These are phyloP conservation scores for Eremothecium gossypii DNA, from an alignment of 1,139 yeast genomes.

Conservation along the genomic window DNA sequence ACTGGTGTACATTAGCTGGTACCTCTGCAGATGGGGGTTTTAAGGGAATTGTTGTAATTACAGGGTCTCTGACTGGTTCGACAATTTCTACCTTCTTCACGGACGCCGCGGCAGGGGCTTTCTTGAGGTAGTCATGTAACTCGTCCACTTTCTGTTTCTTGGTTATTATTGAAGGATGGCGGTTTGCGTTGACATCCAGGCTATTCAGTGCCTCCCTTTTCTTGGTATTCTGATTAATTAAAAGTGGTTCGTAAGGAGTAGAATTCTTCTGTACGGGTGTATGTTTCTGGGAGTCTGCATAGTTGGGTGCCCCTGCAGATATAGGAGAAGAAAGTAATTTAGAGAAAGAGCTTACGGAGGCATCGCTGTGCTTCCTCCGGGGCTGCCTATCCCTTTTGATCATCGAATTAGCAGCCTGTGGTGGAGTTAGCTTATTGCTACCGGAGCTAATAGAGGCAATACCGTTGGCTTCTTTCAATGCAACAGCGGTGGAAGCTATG, in stretches of 20 bases:
- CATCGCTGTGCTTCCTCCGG: slow-evolving; percentile 14
- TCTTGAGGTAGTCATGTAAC: slow-evolving; percentile 3
- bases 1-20: slow-evolving; percentile 4
- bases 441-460: neutral
- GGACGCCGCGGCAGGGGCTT: slow-evolving; percentile 1
- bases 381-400: slow-evolving; percentile 10
- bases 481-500: neutral
- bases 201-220: slow-evolving; percentile 25
- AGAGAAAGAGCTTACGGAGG: slow-evolving; percentile 10
- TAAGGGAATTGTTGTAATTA: slow-evolving; percentile 5
- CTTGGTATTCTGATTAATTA: slow-evolving; percentile 5
- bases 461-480: neutral
- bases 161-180: slow-evolving; percentile 1
- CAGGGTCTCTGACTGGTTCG: slow-evolving; percentile 16
- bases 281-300: neutral
- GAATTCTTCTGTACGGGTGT: slow-evolving; percentile 1
- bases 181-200: slow-evolving; percentile 20
- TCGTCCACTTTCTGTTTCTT: slow-evolving; percentile 5
- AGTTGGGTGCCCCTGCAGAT: slow-evolving; percentile 1
- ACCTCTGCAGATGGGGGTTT: slow-evolving; percentile 8
- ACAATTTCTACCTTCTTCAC: slow-evolving; percentile 21
- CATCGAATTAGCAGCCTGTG: neutral
- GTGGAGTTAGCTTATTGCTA: slow-evolving; percentile 8
- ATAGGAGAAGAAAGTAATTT: slow-evolving; percentile 12
- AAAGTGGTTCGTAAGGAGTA: slow-evolving; percentile 5